Evolutionary conservation across 2,329 filamentous ascomycete species (phyloP).

Genomic region (Neoscytalidium dimidiatum): DNA sequence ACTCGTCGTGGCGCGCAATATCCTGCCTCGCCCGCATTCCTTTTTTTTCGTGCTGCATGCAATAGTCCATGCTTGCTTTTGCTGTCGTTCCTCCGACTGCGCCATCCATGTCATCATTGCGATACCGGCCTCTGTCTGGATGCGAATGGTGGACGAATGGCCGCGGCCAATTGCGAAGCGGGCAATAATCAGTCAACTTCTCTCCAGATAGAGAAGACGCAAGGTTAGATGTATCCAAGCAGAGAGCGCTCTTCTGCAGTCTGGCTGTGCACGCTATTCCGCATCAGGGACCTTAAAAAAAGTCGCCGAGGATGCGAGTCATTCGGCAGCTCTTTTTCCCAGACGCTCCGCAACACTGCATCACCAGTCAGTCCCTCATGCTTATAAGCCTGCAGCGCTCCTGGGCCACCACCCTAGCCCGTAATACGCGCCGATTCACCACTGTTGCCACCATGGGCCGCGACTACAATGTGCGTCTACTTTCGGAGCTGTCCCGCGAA

Average conservation of each 20-base stretch:
- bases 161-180: no score
- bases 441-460: slow-evolving; percentile 20
- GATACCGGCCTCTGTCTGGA: neutral
- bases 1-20: neutral
- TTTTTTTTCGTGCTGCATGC: neutral
- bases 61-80: neutral
- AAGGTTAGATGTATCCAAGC: no score
- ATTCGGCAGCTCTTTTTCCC: slow-evolving; percentile 2
- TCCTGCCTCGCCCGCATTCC: neutral
- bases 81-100: neutral
- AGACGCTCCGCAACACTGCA: neutral
- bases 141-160: no score
- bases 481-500: neutral
- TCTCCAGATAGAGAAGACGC: no score
- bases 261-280: neutral
- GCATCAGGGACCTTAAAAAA: neutral
- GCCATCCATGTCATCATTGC: neutral
- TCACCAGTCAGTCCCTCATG: slow-evolving; percentile 8
- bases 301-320: slow-evolving; percentile 13
- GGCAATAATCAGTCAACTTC: neutral
- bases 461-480: slow-evolving; percentile 22
- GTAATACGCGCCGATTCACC: neutral
- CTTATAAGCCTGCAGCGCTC: slow-evolving; percentile 14
- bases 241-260: no score
- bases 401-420: slow-evolving; percentile 5